These are phyloP conservation scores for Komagataella phaffii DNA, from an alignment of 805 yeast genomes.

Conservation along the genomic window DNA sequence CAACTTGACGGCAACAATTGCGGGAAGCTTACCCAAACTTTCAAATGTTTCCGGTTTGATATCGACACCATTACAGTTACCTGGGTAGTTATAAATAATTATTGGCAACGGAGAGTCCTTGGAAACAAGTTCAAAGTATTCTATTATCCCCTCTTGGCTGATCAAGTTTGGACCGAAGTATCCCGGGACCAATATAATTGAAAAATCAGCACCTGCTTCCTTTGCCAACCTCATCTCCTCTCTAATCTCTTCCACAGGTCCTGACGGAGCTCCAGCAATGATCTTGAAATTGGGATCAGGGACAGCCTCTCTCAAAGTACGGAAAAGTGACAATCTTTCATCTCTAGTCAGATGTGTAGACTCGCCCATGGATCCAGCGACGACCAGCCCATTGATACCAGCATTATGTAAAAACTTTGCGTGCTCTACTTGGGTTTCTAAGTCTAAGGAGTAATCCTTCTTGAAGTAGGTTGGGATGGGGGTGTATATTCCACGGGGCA, in stretches of 20 bases:
- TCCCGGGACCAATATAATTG: constrained; percentile 28
- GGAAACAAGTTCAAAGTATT: constrained; percentile 29
- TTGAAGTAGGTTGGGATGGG: constrained; percentile 44
- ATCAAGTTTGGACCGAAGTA: constrained; percentile 31
- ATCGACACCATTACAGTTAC: constrained; percentile 26
- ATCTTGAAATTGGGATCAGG: constrained; percentile 24
- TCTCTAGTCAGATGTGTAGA: constrained; percentile 31
- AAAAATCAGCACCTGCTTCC: constrained; percentile 24
- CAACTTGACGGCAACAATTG: constrained; percentile 37
- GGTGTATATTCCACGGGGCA: constrained; percentile 29
- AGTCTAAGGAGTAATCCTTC: constrained; percentile 26
- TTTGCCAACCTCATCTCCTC: constrained; percentile 22
- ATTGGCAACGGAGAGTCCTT: constrained; percentile 27
- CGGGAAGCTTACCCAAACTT: constrained; percentile 27
- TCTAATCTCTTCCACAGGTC: constrained; percentile 29
- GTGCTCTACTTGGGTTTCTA: constrained; percentile 30
- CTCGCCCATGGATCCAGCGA: constrained; percentile 45
- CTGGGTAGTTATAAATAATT: constrained; percentile 32
- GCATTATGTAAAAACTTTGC: constrained; percentile 24
- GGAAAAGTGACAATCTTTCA: constrained; percentile 20
- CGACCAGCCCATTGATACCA: constrained; percentile 34
- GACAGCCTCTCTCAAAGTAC: constrained; percentile 16
- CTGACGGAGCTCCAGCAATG: constrained; percentile 35
- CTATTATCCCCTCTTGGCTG: constrained; percentile 31
- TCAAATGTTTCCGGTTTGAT: constrained; percentile 24